A percentile compares a stretch with the other conserved stretches of the same genome.
phyloP scores from a whole-genome alignment of 2,329 filamentous ascomycete species.

The Aspergillus melleus region DNA sequence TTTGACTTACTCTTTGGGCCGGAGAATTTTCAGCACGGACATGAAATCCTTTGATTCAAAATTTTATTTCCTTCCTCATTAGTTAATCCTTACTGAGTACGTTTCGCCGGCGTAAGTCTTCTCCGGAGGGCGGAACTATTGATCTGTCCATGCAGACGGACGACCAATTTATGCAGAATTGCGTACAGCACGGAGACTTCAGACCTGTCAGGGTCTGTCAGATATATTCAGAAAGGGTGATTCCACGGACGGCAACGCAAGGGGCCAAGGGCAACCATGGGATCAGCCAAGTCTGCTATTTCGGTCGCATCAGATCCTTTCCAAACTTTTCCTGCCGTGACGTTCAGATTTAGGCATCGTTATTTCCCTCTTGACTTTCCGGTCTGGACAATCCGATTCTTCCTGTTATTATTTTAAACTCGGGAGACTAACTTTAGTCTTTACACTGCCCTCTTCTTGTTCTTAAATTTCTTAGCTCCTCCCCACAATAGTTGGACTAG shows the following conservation, averaged over 20 bases:
- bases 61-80: neutral
- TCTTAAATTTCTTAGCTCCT: neutral
- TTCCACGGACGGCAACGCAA: neutral
- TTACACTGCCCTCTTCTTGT: neutral
- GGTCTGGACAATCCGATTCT: neutral
- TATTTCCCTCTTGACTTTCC: neutral
- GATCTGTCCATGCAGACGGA: neutral
- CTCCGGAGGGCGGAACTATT: neutral
- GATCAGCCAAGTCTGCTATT: constrained; percentile 2
- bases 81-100: no score
- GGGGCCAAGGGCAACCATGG: neutral
- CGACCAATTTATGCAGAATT: neutral
- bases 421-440: neutral
- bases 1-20: neutral
- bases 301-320: neutral
- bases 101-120: neutral
- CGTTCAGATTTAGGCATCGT: neutral
- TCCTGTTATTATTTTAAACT: neutral
- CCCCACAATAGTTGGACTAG: neutral
- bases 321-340: neutral
- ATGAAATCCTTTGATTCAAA: neutral
- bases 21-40: neutral
- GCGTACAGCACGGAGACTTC: neutral
- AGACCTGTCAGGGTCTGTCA: neutral
- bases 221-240: neutral